phyloP scores from a whole-genome alignment of 257 asterid species.

The Nicotiana tabacum region DNA sequence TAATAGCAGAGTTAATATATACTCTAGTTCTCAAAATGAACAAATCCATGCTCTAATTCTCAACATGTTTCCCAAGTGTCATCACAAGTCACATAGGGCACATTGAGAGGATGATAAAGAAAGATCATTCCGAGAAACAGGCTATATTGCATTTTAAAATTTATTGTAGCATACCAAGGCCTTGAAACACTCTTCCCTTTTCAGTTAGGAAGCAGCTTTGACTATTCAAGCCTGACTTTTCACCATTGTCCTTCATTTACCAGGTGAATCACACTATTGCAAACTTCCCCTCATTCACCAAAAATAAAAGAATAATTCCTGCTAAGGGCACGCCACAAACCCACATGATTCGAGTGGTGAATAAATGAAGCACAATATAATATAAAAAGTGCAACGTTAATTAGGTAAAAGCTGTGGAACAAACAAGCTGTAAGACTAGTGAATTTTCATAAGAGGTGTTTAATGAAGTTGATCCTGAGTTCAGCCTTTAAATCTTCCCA shows the following conservation, averaged over 20 bases:
- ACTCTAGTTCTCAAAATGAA: background rate
- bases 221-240: background rate
- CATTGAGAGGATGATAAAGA: background rate
- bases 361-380: background rate
- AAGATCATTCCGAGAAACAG: background rate
- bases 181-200: background rate
- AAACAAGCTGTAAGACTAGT: background rate
- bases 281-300: background rate
- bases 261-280: constrained; percentile 5
- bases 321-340: background rate
- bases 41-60: background rate
- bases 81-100: constrained; percentile 1
- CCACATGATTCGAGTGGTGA: background rate
- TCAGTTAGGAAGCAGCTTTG: background rate
- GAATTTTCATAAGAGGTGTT: background rate
- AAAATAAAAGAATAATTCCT: background rate
- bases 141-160: background rate
- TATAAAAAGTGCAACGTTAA: background rate
- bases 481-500: background rate
- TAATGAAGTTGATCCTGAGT: background rate
- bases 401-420: background rate
- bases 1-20: background rate
- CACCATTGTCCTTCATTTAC: background rate
- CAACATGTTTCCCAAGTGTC: background rate
- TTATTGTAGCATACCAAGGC: background rate